Percentiles rank a stretch among this genome's conserved stretches.
Conservation (phyloP, 305 asterid genomes). For the Andrographis paniculata region DNA sequence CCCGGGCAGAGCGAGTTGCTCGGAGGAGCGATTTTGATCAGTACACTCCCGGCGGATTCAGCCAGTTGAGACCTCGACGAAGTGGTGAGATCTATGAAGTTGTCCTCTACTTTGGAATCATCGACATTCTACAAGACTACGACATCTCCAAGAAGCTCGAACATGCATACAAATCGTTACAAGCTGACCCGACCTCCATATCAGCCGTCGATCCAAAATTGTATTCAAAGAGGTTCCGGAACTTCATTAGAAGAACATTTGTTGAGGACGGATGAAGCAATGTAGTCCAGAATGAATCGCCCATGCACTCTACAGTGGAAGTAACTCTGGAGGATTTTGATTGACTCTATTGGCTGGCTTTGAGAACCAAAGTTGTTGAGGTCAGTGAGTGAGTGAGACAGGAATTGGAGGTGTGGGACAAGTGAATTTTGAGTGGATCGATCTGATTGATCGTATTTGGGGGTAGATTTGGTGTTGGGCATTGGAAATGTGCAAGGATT, state of each 20-base stretch:
- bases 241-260: constrained; percentile 74
- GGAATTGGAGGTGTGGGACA: constrained; percentile 20
- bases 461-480: too few species aligned
- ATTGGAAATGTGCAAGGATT: constrained; percentile 21
- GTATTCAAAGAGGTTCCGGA: constrained; percentile 83
- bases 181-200: constrained; percentile 72
- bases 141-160: constrained; percentile 95
- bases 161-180: constrained; percentile 91
- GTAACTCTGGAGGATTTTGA: too few species aligned
- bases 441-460: too few species aligned
- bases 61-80: constrained; percentile 39
- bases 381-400: constrained; percentile 31
- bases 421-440: too few species aligned
- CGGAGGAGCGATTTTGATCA: constrained; percentile 83
- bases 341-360: too few species aligned
- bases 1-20: constrained; percentile 78
- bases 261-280: constrained; percentile 51
- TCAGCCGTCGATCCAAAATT: constrained; percentile 95
- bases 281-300: too few species aligned
- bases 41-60: constrained; percentile 45
- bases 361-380: too few species aligned
- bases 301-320: too few species aligned
- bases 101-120: constrained; percentile 87
- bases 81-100: constrained; percentile 65
- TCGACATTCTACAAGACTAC: constrained; percentile 88